Conservation (phyloP, 257 asterid species). For the Solanum medicagineum region DNA sequence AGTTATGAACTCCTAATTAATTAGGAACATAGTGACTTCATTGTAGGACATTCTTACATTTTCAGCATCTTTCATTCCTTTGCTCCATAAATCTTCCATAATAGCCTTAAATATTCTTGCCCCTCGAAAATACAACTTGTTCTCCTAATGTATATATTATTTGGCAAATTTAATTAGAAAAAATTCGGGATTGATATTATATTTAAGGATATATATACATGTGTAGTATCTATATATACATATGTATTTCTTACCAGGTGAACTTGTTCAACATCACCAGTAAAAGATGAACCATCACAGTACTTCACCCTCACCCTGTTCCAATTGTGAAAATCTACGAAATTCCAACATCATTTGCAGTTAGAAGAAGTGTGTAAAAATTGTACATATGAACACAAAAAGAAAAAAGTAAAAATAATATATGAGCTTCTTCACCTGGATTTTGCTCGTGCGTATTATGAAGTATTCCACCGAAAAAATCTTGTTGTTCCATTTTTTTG, state of each 20-base stretch:
- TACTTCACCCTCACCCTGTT: constrained; percentile 61
- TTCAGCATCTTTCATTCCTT: constrained; percentile 29
- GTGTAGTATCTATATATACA: neutral
- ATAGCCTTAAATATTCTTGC: constrained; percentile 7
- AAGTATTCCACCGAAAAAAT: constrained; percentile 47
- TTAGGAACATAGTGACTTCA: neutral
- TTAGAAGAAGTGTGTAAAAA: neutral
- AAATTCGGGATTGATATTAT: neutral
- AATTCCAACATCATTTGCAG: neutral
- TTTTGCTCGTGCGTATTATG: constrained; percentile 39
- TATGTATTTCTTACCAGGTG: constrained; percentile 38
- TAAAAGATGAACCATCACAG: constrained; percentile 80
- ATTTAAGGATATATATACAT: too few species aligned
- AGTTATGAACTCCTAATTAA: neutral
- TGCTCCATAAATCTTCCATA: constrained; percentile 6
- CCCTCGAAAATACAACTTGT: constrained; percentile 20
- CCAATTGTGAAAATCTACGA: constrained; percentile 65
- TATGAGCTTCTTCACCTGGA: constrained; percentile 36
- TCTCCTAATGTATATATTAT: neutral
- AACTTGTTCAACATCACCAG: constrained; percentile 67
- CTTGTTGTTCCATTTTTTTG: constrained; percentile 26
- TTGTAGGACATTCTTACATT: constrained; percentile 4
- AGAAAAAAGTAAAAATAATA: neutral
- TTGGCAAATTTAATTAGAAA: neutral
- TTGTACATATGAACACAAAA: neutral